Percentiles rank a stretch among this genome's conserved stretches.
Conservation (phyloP, 2,329 filamentous ascomycete species). For the Pestalotiopsis sp. region DNA sequence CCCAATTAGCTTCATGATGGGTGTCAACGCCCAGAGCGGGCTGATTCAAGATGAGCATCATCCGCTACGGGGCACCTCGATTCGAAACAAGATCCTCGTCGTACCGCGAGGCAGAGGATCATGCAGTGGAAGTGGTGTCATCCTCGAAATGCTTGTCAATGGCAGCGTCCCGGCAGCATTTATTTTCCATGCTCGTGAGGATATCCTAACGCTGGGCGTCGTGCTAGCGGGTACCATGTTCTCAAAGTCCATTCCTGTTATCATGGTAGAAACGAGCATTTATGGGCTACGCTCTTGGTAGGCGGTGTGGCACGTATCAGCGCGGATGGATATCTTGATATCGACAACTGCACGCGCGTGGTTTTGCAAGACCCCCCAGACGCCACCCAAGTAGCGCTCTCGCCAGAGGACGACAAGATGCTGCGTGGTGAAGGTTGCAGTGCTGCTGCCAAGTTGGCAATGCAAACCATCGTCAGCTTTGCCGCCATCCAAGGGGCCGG, state of each 20-base stretch:
- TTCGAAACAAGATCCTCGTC: neutral
- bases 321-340: neutral
- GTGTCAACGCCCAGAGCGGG: neutral
- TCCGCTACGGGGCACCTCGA: neutral
- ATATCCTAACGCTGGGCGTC: conserved; percentile 1
- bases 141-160: neutral
- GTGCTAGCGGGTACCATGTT: neutral
- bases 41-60: neutral
- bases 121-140: neutral
- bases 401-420: neutral
- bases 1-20: neutral
- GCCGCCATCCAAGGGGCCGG: neutral
- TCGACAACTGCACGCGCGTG: neutral
- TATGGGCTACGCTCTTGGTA: neutral
- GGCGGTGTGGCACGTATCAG: neutral
- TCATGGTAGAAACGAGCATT: neutral
- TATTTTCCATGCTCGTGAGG: neutral
- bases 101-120: neutral
- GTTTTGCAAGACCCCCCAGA: neutral
- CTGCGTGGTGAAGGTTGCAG: neutral
- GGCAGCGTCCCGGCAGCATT: neutral
- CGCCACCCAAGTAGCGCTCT: neutral
- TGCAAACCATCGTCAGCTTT: neutral
- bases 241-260: neutral
- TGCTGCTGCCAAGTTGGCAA: neutral